Base-by-base conservation (phyloP, 1,284 basidiomycete species). In the Pulchroboletus neoregius region DNA sequence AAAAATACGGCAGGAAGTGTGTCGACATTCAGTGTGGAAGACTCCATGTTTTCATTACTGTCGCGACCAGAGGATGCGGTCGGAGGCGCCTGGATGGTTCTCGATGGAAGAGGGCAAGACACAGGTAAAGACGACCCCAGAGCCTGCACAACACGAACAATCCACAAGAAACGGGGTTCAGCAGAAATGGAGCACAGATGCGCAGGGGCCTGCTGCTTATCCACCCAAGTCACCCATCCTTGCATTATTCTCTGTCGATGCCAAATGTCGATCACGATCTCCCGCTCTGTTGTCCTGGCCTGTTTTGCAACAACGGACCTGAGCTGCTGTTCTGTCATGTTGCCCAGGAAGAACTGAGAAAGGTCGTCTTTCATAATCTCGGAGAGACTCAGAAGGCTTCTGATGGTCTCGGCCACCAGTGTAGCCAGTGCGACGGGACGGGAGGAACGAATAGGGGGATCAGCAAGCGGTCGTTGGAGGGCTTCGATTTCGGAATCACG, bases 291-390 rank as follows among this genome's bases (percentile, higher is more conserved):
- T 11, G 56, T 57, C 45, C 67, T 73, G 0, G 82, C 81, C 52
- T 83, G 73, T 24, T 73, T 70, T 5, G 62, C 58, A 32, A 85
- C 64, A 9, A 77, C 58, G 5, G 58, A 65, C 11, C 60, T 60
- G 7, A 86, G 66, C 45, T 88, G 76, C 23, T 68, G 57, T 55
- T 88, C 86, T 16, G 73, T 70, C 76, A 84, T 79, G n/a, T 69
- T 68, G 18, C 78, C 80, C 1, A 82, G 56, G 6, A 82, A 66
- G 40, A 82, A 78, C 43, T 79, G 71, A 6, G 77, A 76, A 20
- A 87, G 66, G 55, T 88, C 86, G 26, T 72, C 68, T 56, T 78
- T 80, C 80, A 89, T 84, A 6, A 66, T 60, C 18, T 80, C 76
- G 0, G 76, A 67, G 11, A 87, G 65, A 12, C 67, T 60, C 7